Evolutionary conservation across 2,329 filamentous ascomycete species (phyloP).

Genomic region (Scolecobasidium constrictum): DNA sequence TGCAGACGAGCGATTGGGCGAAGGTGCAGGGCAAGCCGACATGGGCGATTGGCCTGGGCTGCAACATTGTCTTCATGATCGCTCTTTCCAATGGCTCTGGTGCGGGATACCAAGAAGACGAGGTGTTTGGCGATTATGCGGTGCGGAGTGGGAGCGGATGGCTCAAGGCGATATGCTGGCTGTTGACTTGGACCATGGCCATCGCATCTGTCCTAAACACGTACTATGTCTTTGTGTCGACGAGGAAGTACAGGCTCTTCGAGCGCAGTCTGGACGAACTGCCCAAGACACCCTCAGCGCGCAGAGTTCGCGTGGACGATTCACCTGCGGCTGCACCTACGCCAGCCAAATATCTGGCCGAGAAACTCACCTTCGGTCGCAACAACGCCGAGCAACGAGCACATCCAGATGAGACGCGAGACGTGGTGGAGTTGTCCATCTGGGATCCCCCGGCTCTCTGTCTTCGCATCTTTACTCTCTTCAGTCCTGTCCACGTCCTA

Average conservation of each 20-base stretch:
- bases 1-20: slow-evolving; percentile 87
- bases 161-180: slow-evolving; percentile 26
- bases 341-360: slow-evolving; percentile 31
- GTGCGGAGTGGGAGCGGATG: slow-evolving; percentile 7
- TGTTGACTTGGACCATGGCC: slow-evolving; percentile 60
- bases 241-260: slow-evolving; percentile 82
- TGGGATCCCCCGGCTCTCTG: slow-evolving; percentile 89
- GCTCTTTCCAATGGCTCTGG: slow-evolving; percentile 61
- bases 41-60: slow-evolving; percentile 58
- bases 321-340: slow-evolving; percentile 70
- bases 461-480: slow-evolving; percentile 73
- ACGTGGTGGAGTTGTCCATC: slow-evolving; percentile 89
- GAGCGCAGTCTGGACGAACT: slow-evolving; percentile 69
- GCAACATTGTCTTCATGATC: slow-evolving; percentile 74
- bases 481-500: slow-evolving; percentile 87
- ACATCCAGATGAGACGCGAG: slow-evolving; percentile 67
- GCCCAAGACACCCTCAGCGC: slow-evolving; percentile 73
- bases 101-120: slow-evolving; percentile 48
- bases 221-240: slow-evolving; percentile 69
- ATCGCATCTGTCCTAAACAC: slow-evolving; percentile 63
- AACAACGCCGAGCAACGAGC: slow-evolving; percentile 70
- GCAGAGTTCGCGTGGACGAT: slow-evolving; percentile 78
- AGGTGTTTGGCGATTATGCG: slow-evolving; percentile 73
- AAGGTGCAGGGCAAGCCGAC: slow-evolving; percentile 63
- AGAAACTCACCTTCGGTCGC: slow-evolving; percentile 55